phyloP scores from a whole-genome alignment of 345 rosid genomes.

The Geranium rotundifolium region DNA sequence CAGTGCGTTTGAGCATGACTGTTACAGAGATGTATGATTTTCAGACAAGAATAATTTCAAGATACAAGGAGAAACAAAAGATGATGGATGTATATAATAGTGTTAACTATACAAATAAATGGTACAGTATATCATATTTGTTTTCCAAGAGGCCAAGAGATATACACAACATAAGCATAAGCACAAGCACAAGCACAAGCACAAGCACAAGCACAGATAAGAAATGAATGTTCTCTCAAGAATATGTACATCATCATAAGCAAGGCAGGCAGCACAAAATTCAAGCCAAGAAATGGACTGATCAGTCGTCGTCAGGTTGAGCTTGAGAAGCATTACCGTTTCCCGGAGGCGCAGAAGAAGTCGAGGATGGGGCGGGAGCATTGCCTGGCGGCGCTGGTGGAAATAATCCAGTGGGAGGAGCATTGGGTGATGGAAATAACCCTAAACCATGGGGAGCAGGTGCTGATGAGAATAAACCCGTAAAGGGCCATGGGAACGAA shows the following conservation, averaged over 20 bases:
- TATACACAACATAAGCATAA: background rate
- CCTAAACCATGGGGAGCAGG: slow-evolving; percentile 24
- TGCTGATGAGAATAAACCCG: slow-evolving; percentile 39
- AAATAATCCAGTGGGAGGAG: background rate
- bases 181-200: background rate
- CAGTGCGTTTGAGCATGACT: too few relatives aligned
- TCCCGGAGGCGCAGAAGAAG: slow-evolving; percentile 8
- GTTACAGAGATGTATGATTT: too few relatives aligned
- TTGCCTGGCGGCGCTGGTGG: too few relatives aligned
- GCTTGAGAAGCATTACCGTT: too few relatives aligned
- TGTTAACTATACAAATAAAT: background rate
- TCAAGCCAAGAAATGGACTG: background rate
- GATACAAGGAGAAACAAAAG: background rate
- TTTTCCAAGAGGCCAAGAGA: background rate
- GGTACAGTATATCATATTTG: background rate
- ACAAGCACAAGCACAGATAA: too few relatives aligned
- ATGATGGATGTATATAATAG: background rate
- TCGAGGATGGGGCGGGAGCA: slow-evolving; percentile 26
- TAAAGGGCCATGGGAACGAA: slow-evolving; percentile 70
- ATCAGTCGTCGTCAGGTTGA: slow-evolving; percentile 22
- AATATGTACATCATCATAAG: background rate
- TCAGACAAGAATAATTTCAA: too few relatives aligned
- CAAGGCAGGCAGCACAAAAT: background rate
- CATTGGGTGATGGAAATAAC: too few relatives aligned
- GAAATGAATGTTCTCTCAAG: too few relatives aligned